These are phyloP conservation scores for Podospora sp. DNA, from an alignment of 495 filamentous ascomycete species.

Conservation along the genomic window DNA sequence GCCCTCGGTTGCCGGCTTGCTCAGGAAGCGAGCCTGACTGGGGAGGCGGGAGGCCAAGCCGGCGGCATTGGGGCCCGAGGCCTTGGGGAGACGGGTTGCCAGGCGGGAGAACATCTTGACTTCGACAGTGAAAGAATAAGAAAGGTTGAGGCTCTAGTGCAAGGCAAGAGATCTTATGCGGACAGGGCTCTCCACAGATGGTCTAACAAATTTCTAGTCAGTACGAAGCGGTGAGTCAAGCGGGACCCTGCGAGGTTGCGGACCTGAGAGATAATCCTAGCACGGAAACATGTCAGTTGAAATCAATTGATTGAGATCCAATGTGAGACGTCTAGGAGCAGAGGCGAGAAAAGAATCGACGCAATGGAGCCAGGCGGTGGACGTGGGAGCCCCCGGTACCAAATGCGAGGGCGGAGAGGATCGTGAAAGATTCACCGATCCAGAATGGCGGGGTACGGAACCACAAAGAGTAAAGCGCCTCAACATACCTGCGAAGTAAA, in stretches of 20 bases:
- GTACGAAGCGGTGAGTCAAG: conserved; percentile 52
- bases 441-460: conserved; percentile 20
- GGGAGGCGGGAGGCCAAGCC: conserved; percentile 35
- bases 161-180: conserved; percentile 37
- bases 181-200: conserved; percentile 93
- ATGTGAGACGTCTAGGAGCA: conserved; percentile 3
- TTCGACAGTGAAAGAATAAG: conserved; percentile 25
- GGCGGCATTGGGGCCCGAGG: conserved; percentile 44
- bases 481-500: conserved; percentile 91
- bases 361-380: background rate
- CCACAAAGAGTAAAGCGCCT: conserved; percentile 11
- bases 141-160: conserved; percentile 25
- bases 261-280: conserved; percentile 95
- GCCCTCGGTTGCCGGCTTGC: conserved; percentile 55
- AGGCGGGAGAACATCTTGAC: conserved; percentile 71
- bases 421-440: conserved; percentile 2
- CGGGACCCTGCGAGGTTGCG: conserved; percentile 33
- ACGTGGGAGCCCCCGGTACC: conserved; percentile 8
- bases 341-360: background rate
- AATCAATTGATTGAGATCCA: conserved; percentile 15
- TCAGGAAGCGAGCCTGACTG: conserved; percentile 56
- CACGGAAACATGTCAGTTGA: conserved; percentile 40
- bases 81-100: conserved; percentile 56
- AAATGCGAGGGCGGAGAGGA: background rate
- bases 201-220: conserved; percentile 58